A percentile compares a stretch with the other conserved stretches of the same genome.
These are phyloP conservation scores for Ophiostoma sp. DNA, from an alignment of 2,329 filamentous ascomycete genomes.

Conservation along the genomic window DNA sequence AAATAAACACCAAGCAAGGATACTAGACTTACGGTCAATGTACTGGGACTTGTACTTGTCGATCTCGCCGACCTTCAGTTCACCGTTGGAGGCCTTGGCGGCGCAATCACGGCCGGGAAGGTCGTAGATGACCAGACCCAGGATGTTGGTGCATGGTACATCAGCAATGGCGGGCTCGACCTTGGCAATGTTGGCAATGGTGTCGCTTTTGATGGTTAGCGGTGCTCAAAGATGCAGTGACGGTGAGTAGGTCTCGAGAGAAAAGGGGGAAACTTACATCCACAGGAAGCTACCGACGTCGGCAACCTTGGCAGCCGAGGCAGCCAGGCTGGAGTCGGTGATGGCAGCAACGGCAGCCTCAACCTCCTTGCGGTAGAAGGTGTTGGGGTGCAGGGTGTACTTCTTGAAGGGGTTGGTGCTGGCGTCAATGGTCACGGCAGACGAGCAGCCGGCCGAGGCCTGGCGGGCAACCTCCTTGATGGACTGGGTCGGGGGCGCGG, in stretches of 20 bases:
- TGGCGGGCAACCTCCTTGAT: constrained; percentile 35
- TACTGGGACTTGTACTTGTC: constrained; percentile 45
- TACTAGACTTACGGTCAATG: constrained; percentile 40
- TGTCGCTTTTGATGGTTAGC: constrained; percentile 34
- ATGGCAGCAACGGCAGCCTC: constrained; percentile 39
- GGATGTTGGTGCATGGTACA: constrained; percentile 42
- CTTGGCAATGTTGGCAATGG: constrained; percentile 42
- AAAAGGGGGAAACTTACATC: constrained; percentile 36
- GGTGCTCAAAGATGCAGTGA: not conserved
- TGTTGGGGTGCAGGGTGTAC: constrained; percentile 45
- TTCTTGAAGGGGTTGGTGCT: constrained; percentile 41
- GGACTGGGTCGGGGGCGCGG: constrained; percentile 36
- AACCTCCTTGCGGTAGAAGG: constrained; percentile 42
- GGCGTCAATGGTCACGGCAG: constrained; percentile 42
- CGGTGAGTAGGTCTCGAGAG: not conserved
- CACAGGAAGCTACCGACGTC: constrained; percentile 45
- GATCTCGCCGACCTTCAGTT: constrained; percentile 56
- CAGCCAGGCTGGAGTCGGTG: constrained; percentile 35
- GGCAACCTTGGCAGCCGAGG: constrained; percentile 39
- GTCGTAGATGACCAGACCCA: constrained; percentile 61
- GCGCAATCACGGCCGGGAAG: constrained; percentile 65
- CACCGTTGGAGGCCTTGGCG: constrained; percentile 63
- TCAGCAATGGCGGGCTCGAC: constrained; percentile 41
- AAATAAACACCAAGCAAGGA: not conserved
- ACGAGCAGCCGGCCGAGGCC: constrained; percentile 37